Conservation (phyloP, 1,284 basidiomycete species). For the Prillingera fragicola region DNA sequence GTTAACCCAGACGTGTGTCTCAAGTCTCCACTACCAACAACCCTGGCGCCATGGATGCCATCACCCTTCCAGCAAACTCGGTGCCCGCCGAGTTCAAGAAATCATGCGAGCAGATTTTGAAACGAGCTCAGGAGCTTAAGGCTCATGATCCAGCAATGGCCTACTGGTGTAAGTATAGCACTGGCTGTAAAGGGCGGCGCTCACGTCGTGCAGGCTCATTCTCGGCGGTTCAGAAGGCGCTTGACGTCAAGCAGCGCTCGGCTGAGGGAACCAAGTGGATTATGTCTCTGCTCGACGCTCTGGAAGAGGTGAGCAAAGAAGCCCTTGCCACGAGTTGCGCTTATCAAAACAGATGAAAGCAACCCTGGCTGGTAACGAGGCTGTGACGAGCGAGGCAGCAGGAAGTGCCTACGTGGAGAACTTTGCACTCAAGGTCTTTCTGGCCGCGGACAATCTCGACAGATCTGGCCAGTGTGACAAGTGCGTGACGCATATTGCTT, state of each 20-base stretch:
- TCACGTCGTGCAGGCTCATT: slow-evolving; percentile 62
- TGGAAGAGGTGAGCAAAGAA: slow-evolving; percentile 58
- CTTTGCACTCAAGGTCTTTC: slow-evolving; percentile 85
- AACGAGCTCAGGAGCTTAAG: slow-evolving; percentile 74
- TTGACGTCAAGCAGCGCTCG: slow-evolving; percentile 60
- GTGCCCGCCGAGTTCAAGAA: slow-evolving; percentile 51
- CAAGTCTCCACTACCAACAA: too few relatives aligned
- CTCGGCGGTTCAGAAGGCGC: slow-evolving; percentile 82
- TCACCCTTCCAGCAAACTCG: slow-evolving; percentile 39
- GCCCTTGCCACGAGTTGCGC: neutral
- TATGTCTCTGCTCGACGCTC: slow-evolving; percentile 64
- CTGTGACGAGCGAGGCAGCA: slow-evolving; percentile 73
- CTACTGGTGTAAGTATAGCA: slow-evolving; percentile 84
- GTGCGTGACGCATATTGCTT: slow-evolving; percentile 46
- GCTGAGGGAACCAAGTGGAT: slow-evolving; percentile 66
- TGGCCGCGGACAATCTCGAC: slow-evolving; percentile 76
- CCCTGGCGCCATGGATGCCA: slow-evolving; percentile 37
- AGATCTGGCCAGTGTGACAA: slow-evolving; percentile 66
- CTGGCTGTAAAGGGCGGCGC: neutral
- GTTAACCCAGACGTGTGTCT: too few relatives aligned
- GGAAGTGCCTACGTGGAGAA: slow-evolving; percentile 87
- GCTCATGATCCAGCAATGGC: slow-evolving; percentile 81
- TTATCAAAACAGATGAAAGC: slow-evolving; percentile 57
- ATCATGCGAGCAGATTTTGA: slow-evolving; percentile 68
- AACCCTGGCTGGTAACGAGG: slow-evolving; percentile 68